Percentiles rank a stretch among this genome's conserved stretches.
These are phyloP conservation scores for Botryotinia calthae DNA, from an alignment of 2,329 filamentous ascomycete genomes.

Conservation along the genomic window DNA sequence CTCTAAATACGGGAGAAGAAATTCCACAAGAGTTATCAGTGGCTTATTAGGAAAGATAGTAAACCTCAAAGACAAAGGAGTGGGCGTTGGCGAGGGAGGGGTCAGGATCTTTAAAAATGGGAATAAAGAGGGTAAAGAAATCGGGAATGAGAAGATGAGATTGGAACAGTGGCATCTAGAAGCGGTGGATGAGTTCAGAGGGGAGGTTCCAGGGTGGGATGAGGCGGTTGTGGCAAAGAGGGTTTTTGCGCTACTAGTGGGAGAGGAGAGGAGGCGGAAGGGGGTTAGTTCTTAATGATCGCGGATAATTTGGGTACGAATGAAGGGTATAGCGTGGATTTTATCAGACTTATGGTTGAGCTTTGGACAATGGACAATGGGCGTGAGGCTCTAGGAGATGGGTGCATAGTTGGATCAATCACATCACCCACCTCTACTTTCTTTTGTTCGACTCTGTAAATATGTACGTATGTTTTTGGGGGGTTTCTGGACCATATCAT, in stretches of 20 bases:
- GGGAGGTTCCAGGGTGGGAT: conserved; percentile 37
- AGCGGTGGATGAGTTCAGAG: conserved; percentile 38
- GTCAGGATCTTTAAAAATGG: neutral
- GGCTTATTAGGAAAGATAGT: conserved; percentile 36
- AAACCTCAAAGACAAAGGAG: conserved; percentile 13
- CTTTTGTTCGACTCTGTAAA: neutral
- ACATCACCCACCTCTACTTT: neutral
- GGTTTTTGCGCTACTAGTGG: conserved; percentile 35
- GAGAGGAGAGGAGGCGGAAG: conserved; percentile 30
- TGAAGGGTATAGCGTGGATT: too few species aligned
- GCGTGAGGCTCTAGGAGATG: neutral
- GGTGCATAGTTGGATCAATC: neutral
- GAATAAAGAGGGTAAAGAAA: conserved; percentile 2
- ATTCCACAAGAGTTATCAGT: conserved; percentile 36
- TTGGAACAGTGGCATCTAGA: conserved; percentile 40
- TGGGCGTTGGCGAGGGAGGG: neutral
- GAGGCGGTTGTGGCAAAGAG: conserved; percentile 37
- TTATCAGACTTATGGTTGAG: neutral
- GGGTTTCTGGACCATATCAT: neutral
- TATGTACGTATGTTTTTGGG: neutral
- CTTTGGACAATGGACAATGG: neutral
- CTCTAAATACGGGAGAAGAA: conserved; percentile 26
- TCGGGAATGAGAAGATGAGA: conserved; percentile 30
- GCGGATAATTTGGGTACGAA: neutral
- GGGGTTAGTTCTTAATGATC: neutral